Percentiles rank a stretch among this genome's conserved stretches.
These are phyloP conservation scores for Lippia alba DNA, from an alignment of 305 asterid genomes.

Conservation along the genomic window DNA sequence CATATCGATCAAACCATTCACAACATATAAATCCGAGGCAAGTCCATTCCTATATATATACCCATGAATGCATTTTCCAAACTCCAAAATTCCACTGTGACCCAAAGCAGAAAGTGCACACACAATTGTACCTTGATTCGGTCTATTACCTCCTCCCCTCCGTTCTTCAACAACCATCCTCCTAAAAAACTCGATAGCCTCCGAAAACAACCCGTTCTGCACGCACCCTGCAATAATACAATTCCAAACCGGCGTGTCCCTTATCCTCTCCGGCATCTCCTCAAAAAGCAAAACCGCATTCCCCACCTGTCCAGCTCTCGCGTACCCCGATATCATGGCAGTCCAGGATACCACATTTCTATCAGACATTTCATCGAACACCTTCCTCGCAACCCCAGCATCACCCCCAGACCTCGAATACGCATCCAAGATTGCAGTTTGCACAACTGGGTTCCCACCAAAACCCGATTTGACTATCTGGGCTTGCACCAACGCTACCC, in stretches of 20 bases:
- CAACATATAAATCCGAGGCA: slow-evolving; percentile 44
- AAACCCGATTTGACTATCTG: slow-evolving; percentile 68
- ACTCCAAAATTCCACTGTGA: slow-evolving; percentile 64
- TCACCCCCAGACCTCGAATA: slow-evolving; percentile 58
- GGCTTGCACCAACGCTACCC: slow-evolving; percentile 68
- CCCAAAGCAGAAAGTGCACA: slow-evolving; percentile 74
- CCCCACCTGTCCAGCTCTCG: slow-evolving; percentile 64
- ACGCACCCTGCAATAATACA: slow-evolving; percentile 73
- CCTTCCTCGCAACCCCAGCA: slow-evolving; percentile 51
- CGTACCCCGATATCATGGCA: slow-evolving; percentile 80
- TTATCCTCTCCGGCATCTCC: slow-evolving; percentile 54
- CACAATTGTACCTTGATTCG: slow-evolving; percentile 74
- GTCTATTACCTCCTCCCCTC: slow-evolving; percentile 42
- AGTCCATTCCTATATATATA: slow-evolving; percentile 51
- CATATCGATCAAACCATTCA: slow-evolving; percentile 76
- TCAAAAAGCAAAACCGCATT: slow-evolving; percentile 69
- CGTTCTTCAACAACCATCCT: slow-evolving; percentile 64
- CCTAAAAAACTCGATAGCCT: slow-evolving; percentile 63
- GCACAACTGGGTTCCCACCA: slow-evolving; percentile 59
- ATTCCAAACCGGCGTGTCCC: slow-evolving; percentile 83
- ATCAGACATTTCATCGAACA: slow-evolving; percentile 82
- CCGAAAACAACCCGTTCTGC: slow-evolving; percentile 73
- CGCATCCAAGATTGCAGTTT: slow-evolving; percentile 70
- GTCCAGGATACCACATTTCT: slow-evolving; percentile 80
- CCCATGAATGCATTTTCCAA: slow-evolving; percentile 76